Base-by-base conservation (phyloP, 768 basidiomycete genomes). In the Trametes cubensis region DNA sequence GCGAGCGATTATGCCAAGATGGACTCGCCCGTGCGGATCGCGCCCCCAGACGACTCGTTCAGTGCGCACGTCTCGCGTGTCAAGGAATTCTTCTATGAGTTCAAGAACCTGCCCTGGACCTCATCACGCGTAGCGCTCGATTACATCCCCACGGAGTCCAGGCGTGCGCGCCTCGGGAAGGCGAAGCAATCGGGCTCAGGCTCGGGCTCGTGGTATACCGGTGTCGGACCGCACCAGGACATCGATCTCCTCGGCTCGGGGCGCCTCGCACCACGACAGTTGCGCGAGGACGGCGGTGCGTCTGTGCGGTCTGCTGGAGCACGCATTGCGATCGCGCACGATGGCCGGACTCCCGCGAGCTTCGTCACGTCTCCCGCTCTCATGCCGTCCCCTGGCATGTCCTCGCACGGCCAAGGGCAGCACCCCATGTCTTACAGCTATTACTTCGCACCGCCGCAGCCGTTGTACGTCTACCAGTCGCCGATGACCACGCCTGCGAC, bases 51-150 rank as follows among this genome's bases (percentile, higher is more conserved):
- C 25, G 62, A 65, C 61, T 75, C 76, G 17, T 64, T 76, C 47
- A 62, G 62, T 38, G 68, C 73, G 25, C 72, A 72, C 61, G 41
- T 75, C 55, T 64, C 68, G 38, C 68, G 72, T 28, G 48, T 76
- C 34, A 66, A 66, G n/a, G 64, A 69, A 38, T 77, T 77, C 67
- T 55, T 78, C 25, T 61, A 57, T 39, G 72, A 75, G 44, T 55
- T 78, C 38, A 70, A 70, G 56, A 66, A 72, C 18, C 73, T 78
- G 26, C 77, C 77, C 8, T 78, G 77, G 77, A 70, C 74, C 15
- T 71, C 75, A 18, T 69, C 72, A 6, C 73, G 71, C 46, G 70
- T 76, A 17, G 73, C 76, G 8, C 69, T 68, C 17, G 75, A 75
- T 53, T 78, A 75, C 58, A 42, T 69, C 15, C 77, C 77, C 7